A percentile compares a stretch with the other conserved stretches of the same genome.
phyloP scores from a whole-genome alignment of 768 basidiomycete species.

The Agaricus subrufescens region DNA sequence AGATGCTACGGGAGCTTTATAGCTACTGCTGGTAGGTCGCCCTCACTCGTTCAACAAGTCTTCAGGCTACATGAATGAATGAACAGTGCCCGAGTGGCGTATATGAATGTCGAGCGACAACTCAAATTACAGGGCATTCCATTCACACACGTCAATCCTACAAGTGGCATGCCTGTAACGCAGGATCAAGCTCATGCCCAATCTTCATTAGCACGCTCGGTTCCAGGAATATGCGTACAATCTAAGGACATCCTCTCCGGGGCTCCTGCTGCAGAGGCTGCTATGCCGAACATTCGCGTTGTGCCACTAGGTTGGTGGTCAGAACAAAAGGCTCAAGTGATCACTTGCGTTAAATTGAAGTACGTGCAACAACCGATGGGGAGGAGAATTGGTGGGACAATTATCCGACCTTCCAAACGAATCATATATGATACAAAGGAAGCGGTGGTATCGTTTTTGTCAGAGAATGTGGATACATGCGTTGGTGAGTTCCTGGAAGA shows the following conservation, averaged over 20 bases:
- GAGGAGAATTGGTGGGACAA: constrained; percentile 55
- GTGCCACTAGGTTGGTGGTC: constrained; percentile 93
- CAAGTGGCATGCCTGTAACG: constrained; percentile 31
- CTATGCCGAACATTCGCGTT: constrained; percentile 88
- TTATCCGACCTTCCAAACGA: constrained; percentile 80
- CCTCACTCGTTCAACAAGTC: neutral
- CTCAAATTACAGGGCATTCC: constrained; percentile 79
- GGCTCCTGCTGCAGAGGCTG: constrained; percentile 84
- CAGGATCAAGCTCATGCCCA: constrained; percentile 54
- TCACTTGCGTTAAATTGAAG: constrained; percentile 87
- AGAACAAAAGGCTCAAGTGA: constrained; percentile 63
- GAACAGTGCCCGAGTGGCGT: constrained; percentile 81
- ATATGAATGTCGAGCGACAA: constrained; percentile 83
- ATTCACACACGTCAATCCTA: constrained; percentile 69
- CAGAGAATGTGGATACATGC: constrained; percentile 82
- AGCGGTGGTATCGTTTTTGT: constrained; percentile 85
- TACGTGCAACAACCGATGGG: constrained; percentile 86
- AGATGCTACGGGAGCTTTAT: constrained; percentile 72
- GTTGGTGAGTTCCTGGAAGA: constrained; percentile 89
- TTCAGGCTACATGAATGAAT: neutral
- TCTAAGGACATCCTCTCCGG: constrained; percentile 78
- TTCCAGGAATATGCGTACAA: constrained; percentile 81
- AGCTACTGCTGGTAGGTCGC: constrained; percentile 75
- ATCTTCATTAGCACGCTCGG: constrained; percentile 69
- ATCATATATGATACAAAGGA: constrained; percentile 89